Evolutionary conservation across 805 yeast species (phyloP).

Genomic region (Schwanniomyces sp.): DNA sequence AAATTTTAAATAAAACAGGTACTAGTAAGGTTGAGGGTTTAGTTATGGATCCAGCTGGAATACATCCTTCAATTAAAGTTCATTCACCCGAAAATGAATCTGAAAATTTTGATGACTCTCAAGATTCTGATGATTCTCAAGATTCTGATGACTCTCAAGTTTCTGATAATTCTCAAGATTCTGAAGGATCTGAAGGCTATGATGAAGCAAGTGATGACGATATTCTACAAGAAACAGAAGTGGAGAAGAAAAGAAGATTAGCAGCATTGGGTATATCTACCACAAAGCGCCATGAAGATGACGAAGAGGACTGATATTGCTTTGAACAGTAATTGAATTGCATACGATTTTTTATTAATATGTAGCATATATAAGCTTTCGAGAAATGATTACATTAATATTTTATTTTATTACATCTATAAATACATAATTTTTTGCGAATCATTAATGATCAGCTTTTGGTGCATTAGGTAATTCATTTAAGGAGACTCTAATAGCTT

Average conservation of each 20-base stretch:
- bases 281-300: constrained; percentile 46
- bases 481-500: constrained; percentile 63
- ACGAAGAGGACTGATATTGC: constrained; percentile 34
- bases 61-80: background rate
- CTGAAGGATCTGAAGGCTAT: constrained; percentile 15
- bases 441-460: constrained; percentile 40
- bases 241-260: constrained; percentile 62
- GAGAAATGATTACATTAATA: background rate
- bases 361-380: too few species aligned
- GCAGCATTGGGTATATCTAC: constrained; percentile 52
- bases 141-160: constrained; percentile 13
- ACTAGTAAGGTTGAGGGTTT: background rate
- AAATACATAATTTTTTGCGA: background rate
- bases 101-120: constrained; percentile 9
- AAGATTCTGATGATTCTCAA: constrained; percentile 8
- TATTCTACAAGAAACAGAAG: constrained; percentile 53
- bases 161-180: constrained; percentile 11
- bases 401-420: background rate
- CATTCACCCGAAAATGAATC: constrained; percentile 16
- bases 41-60: background rate
- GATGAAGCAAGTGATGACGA: constrained; percentile 17
- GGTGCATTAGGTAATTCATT: constrained; percentile 52
- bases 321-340: background rate
- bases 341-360: background rate
- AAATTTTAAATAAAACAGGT: constrained; percentile 9